Conservation (phyloP, 345 rosid genomes). For the Bruguiera gymnorhiza region DNA sequence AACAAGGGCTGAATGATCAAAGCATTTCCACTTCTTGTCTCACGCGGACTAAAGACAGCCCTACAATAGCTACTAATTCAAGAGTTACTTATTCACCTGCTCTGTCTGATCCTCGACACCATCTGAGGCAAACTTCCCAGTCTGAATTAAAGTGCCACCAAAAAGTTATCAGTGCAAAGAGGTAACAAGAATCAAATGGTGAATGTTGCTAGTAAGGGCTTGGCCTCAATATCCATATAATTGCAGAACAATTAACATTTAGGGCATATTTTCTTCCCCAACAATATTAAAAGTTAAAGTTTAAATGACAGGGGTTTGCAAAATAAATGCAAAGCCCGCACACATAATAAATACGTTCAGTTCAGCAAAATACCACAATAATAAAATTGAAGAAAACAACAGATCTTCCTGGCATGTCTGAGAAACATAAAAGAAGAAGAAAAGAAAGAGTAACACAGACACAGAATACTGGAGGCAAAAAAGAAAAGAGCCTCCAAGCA, state of each 20-base stretch:
- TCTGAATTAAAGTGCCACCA: constrained; percentile 37
- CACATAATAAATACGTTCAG: too few species aligned
- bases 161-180: constrained; percentile 13
- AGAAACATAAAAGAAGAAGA: neutral
- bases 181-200: too few species aligned
- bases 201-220: neutral
- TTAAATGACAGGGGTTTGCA: too few species aligned
- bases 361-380: too few species aligned
- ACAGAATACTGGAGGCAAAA: neutral
- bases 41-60: neutral
- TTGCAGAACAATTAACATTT: neutral
- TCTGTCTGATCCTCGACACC: constrained; percentile 75
- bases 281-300: too few species aligned
- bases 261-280: too few species aligned
- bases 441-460: neutral
- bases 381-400: too few species aligned
- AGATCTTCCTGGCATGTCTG: too few species aligned
- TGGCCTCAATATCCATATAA: neutral
- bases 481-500: neutral
- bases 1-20: neutral
- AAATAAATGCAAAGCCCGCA: too few species aligned
- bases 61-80: neutral
- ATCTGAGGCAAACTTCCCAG: constrained; percentile 72
- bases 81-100: constrained; percentile 49
- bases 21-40: neutral